These are phyloP conservation scores for Dicorynia guianensis DNA, from an alignment of 306 rosid species.

Conservation along the genomic window DNA sequence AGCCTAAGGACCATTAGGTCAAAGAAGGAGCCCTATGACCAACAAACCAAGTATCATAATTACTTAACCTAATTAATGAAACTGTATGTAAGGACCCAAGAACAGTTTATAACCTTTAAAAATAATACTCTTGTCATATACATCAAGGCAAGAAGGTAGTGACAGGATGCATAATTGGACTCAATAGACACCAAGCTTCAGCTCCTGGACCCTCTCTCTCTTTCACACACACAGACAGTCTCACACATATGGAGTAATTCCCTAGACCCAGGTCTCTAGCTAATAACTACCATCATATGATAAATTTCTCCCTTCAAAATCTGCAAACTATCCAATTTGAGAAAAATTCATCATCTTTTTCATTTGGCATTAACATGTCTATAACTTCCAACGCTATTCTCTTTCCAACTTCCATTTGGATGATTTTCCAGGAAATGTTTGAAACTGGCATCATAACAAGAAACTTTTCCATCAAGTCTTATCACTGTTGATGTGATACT, in stretches of 20 bases:
- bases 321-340: slow-evolving; percentile 7
- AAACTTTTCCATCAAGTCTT: neutral
- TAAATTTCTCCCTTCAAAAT: neutral
- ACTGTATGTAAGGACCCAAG: neutral
- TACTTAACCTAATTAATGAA: neutral
- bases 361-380: slow-evolving; percentile 24
- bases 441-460: neutral
- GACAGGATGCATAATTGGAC: neutral
- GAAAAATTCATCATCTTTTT: neutral
- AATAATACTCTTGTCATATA: neutral
- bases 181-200: neutral
- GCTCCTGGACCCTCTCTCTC: neutral
- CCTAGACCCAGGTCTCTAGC: neutral
- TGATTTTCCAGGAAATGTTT: neutral
- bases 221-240: neutral
- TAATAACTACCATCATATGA: slow-evolving; percentile 1
- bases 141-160: slow-evolving; percentile 15
- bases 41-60: neutral
- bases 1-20: neutral
- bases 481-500: neutral
- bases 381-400: neutral
- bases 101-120: too few relatives aligned
- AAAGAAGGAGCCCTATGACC: neutral
- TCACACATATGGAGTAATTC: neutral
- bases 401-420: slow-evolving; percentile 3